Percentiles rank a stretch among this genome's conserved stretches.
Evolutionary conservation across 2,329 filamentous ascomycete genomes (phyloP).

Genomic region (Pleochaeta shiraiana): DNA sequence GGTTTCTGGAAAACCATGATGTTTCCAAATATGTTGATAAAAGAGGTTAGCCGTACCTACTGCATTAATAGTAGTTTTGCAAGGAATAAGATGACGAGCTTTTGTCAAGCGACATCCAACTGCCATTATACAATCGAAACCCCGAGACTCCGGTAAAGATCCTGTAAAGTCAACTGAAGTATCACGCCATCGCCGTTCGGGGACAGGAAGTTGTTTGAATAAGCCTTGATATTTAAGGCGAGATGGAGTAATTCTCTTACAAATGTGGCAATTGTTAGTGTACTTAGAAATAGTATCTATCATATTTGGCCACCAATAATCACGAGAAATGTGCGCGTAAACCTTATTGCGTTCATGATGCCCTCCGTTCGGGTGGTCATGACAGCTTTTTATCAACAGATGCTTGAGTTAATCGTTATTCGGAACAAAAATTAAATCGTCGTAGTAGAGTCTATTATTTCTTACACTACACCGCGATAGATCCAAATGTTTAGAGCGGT

Average conservation of each 20-base stretch:
- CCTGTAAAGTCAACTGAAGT: neutral
- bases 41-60: no score
- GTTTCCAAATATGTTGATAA: no score
- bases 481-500: neutral
- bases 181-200: neutral
- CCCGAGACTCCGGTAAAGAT: neutral
- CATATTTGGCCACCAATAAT: neutral
- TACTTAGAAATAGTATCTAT: no score
- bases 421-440: constrained; percentile 1
- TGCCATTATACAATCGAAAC: no score
- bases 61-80: no score
- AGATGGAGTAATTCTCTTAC: neutral
- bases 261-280: neutral
- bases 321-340: neutral
- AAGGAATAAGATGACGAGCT: no score
- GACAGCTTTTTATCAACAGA: neutral
- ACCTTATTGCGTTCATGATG: neutral
- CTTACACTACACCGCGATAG: neutral
- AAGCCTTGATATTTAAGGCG: neutral
- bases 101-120: no score
- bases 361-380: neutral
- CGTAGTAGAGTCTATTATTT: neutral
- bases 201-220: neutral
- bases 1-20: constrained; percentile 1
- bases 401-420: neutral